Conservation (phyloP, 73 alveolate species). For the Paramecium biaurelia region DNA sequence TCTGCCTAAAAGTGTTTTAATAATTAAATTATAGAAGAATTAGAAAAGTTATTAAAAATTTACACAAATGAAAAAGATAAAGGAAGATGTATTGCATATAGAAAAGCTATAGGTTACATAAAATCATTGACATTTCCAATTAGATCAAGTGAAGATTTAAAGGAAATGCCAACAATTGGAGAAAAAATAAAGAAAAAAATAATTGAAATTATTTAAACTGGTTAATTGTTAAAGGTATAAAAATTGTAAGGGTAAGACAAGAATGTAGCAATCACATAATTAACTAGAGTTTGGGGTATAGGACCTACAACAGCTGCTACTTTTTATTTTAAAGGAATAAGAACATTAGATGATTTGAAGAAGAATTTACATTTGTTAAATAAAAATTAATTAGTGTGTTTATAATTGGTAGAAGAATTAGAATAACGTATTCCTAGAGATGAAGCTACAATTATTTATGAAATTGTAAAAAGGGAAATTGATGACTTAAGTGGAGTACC, state of each 20-base stretch:
- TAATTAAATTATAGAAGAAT: conserved; percentile 34
- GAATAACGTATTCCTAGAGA: conserved; percentile 88
- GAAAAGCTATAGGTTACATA: conserved; percentile 71
- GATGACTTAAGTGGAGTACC: neutral
- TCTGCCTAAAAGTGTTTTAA: conserved; percentile 17
- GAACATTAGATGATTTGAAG: conserved; percentile 78
- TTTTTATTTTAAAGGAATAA: conserved; percentile 85
- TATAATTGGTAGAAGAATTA: conserved; percentile 89
- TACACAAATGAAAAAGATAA: conserved; percentile 73
- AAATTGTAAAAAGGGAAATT: conserved; percentile 70
- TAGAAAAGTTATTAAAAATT: conserved; percentile 67
- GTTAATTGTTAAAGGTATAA: conserved; percentile 79
- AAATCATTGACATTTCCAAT: conserved; percentile 68
- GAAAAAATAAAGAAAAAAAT: conserved; percentile 86
- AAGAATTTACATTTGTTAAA: conserved; percentile 71
- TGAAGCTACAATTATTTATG: conserved; percentile 81
- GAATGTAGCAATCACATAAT: conserved; percentile 72
- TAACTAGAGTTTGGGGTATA: conserved; percentile 91
- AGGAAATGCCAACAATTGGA: conserved; percentile 77
- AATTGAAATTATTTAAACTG: conserved; percentile 88
- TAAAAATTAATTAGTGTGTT: conserved; percentile 79
- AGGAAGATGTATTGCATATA: conserved; percentile 79
- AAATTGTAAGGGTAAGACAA: conserved; percentile 78
- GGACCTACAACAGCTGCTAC: conserved; percentile 90
- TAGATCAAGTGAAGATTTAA: conserved; percentile 69